Conservation (phyloP, 805 yeast genomes). For the Metschnikowia colocasiae region DNA sequence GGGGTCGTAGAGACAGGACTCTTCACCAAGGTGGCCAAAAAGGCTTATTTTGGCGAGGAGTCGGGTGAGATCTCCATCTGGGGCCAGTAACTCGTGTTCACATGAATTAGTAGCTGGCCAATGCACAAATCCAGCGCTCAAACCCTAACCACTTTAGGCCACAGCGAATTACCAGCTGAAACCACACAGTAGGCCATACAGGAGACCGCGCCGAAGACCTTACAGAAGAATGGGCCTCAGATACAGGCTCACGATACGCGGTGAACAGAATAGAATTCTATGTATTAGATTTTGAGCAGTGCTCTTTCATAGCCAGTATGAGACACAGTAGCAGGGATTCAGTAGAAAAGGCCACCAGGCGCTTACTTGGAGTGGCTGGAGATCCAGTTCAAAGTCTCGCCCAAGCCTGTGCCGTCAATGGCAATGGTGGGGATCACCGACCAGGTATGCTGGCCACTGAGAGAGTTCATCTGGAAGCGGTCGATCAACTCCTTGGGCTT, state of each 20-base stretch:
- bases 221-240: not conserved
- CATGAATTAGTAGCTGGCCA: not conserved
- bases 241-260: not conserved
- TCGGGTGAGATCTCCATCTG: slow-evolving; percentile 50
- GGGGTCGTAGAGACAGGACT: slow-evolving; percentile 98
- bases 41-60: slow-evolving; percentile 85
- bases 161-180: not conserved
- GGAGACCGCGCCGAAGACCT: not conserved
- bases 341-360: not conserved
- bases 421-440: slow-evolving; percentile 91
- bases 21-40: slow-evolving; percentile 68
- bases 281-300: not conserved
- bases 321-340: not conserved
- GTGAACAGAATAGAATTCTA: not conserved
- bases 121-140: not conserved
- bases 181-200: not conserved
- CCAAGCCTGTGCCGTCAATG: slow-evolving; percentile 82
- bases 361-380: slow-evolving; percentile 50
- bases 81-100: not conserved
- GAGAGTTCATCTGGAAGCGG: slow-evolving; percentile 56
- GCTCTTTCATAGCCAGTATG: slow-evolving; percentile 11
- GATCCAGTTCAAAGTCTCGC: slow-evolving; percentile 86
- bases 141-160: too few relatives aligned
- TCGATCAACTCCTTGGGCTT: slow-evolving; percentile 80
- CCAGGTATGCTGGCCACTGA: slow-evolving; percentile 70